These are phyloP conservation scores for Vaucheria bursata DNA, from an alignment of 352 stramenopile genomes.

Conservation along the genomic window DNA sequence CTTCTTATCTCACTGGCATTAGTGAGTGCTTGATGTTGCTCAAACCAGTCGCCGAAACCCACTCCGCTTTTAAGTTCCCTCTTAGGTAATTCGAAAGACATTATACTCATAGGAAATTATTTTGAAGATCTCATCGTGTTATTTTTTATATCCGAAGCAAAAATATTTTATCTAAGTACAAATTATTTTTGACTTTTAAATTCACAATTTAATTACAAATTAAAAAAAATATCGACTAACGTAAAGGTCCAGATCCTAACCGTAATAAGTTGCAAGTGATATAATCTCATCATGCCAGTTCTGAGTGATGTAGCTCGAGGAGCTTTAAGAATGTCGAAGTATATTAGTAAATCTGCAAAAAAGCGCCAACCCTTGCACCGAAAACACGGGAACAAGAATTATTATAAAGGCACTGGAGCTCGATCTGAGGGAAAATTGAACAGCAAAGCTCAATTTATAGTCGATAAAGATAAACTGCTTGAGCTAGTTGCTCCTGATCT, in stretches of 20 bases:
- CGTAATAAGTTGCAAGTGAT: too few species aligned
- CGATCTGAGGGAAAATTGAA: conserved; percentile 37
- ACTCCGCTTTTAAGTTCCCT: neutral
- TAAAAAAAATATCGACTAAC: too few species aligned
- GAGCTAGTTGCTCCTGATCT: conserved; percentile 42
- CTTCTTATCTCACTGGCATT: neutral
- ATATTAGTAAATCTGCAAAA: conserved; percentile 35
- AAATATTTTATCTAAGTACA: too few species aligned
- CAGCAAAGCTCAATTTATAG: conserved; percentile 42
- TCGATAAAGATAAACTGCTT: conserved; percentile 28
- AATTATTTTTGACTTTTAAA: neutral
- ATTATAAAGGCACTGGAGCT: conserved; percentile 40
- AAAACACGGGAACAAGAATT: conserved; percentile 47
- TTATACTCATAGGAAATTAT: too few species aligned
- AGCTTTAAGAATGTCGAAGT: conserved; percentile 41
- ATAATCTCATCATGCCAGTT: conserved; percentile 44
- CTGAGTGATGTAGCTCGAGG: conserved; percentile 28
- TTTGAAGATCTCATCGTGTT: too few species aligned
- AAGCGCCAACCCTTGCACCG: conserved; percentile 38
- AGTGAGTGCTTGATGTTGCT: neutral
- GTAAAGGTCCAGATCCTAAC: too few species aligned
- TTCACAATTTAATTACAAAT: too few species aligned
- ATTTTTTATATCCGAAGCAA: too few species aligned
- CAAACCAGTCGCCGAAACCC: conserved; percentile 14
- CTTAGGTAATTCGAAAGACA: too few species aligned